Percentiles rank a stretch among this genome's conserved stretches.
Evolutionary conservation across 1,284 basidiomycete genomes (phyloP).

Genomic region (Ceratorhiza oryzae-sativae): DNA sequence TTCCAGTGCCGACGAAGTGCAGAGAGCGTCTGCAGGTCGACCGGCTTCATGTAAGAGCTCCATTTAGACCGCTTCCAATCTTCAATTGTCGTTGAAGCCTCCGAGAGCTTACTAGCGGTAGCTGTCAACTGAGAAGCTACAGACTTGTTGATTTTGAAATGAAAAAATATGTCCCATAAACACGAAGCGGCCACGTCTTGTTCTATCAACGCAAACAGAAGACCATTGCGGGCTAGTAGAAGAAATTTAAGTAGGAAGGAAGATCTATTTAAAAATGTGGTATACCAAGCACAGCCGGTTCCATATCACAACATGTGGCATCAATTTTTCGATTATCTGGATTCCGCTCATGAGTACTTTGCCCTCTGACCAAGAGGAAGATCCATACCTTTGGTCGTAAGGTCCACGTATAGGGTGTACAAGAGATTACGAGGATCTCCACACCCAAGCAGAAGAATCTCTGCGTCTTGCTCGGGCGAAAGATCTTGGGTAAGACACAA

Average conservation of each 20-base stretch:
- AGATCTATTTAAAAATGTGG: no score
- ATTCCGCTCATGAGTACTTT: constrained; percentile 43
- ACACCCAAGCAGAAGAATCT: constrained; percentile 62
- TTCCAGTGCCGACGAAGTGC: constrained; percentile 58
- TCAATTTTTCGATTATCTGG: constrained; percentile 56
- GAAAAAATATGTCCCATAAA: constrained; percentile 66
- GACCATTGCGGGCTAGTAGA: constrained; percentile 54
- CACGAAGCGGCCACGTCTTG: constrained; percentile 47
- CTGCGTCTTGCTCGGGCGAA: constrained; percentile 56
- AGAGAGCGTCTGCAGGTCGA: constrained; percentile 54
- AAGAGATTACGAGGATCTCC: constrained; percentile 65
- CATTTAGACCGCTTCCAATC: constrained; percentile 58
- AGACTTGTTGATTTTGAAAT: constrained; percentile 58
- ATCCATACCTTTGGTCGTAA: constrained; percentile 46
- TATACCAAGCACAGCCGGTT: constrained; percentile 64
- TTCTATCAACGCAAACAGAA: constrained; percentile 52
- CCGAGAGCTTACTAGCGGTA: constrained; percentile 58
- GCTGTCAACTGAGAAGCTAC: constrained; percentile 53
- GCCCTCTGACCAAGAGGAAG: constrained; percentile 48
- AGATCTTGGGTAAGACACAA: constrained; percentile 59
- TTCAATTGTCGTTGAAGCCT: constrained; percentile 51
- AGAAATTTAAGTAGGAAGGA: no score
- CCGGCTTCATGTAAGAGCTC: constrained; percentile 52
- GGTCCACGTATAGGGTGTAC: constrained; percentile 59
- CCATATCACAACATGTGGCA: constrained; percentile 66